A percentile compares a stretch with the other conserved stretches of the same genome.
Evolutionary conservation across 345 rosid genomes (phyloP).

Genomic region (Luvunga scandens): DNA sequence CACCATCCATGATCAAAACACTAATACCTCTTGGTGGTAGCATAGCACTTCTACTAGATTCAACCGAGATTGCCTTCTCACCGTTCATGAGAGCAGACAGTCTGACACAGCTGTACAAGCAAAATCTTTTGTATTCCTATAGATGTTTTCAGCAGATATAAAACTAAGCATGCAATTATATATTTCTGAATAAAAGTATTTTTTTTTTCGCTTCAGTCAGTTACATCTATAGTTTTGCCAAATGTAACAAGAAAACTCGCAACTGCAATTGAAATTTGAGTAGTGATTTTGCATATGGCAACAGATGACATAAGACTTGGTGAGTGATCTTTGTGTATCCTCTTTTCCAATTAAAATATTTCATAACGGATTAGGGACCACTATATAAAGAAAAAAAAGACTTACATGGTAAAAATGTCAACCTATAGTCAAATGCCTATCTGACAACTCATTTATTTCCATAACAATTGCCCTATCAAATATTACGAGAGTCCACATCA

Average conservation of each 20-base stretch:
- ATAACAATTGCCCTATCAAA: neutral
- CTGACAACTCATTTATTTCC: neutral
- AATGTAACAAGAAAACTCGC: neutral
- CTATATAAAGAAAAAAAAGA: neutral
- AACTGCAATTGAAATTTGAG: neutral
- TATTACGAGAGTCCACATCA: neutral
- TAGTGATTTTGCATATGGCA: neutral
- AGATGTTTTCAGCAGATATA: neutral
- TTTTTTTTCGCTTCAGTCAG: neutral
- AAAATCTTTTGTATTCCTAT: neutral
- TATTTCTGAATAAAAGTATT: neutral
- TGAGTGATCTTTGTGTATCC: neutral
- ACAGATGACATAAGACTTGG: neutral
- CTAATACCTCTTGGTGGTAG: constrained; percentile 9
- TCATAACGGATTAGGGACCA: neutral
- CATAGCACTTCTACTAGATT: constrained; percentile 8
- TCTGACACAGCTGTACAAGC: neutral
- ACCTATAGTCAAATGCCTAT: neutral
- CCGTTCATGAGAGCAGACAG: constrained; percentile 20
- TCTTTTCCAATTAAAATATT: neutral
- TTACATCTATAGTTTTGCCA: neutral
- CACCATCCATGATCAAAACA: constrained; percentile 41
- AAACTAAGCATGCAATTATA: neutral
- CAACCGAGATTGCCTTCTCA: constrained; percentile 18
- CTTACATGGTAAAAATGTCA: neutral